Conservation (phyloP, 2,329 filamentous ascomycete species). For the Elsinoe arachidis region DNA sequence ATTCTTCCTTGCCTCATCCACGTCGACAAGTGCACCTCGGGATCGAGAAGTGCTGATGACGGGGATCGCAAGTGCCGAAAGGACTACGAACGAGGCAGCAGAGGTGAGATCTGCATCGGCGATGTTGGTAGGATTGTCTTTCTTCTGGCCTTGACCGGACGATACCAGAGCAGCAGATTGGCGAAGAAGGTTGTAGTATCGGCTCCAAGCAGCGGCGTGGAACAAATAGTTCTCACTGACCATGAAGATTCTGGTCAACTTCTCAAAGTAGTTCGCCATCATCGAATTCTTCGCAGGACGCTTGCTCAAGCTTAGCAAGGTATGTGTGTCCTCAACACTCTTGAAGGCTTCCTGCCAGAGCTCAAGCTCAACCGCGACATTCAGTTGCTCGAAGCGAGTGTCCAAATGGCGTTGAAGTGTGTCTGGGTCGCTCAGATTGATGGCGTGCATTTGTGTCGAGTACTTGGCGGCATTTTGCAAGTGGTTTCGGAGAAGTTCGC, state of each 20-base stretch:
- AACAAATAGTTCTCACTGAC: constrained; percentile 99
- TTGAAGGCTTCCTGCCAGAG: constrained; percentile 99
- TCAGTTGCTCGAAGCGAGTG: constrained; percentile 96
- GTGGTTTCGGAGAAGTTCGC: constrained; percentile 96
- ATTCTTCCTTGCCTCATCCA: constrained; percentile 95
- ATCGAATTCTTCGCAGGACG: constrained; percentile 96
- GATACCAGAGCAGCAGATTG: constrained; percentile 78
- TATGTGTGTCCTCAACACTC: constrained; percentile 98
- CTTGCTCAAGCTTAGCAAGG: constrained; percentile 93
- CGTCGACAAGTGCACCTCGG: constrained; percentile 88
- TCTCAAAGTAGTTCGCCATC: constrained; percentile 99
- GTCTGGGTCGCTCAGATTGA: constrained; percentile 96
- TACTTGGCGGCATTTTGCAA: constrained; percentile 99
- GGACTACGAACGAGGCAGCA: constrained; percentile 87
- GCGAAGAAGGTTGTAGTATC: constrained; percentile 93
- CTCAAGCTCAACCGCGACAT: constrained; percentile 95
- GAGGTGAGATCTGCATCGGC: constrained; percentile 86
- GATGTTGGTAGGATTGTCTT: constrained; percentile 77
- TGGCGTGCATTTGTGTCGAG: constrained; percentile 97
- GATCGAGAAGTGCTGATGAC: constrained; percentile 98
- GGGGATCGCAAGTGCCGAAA: constrained; percentile 93
- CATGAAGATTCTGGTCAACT: constrained; percentile 95
- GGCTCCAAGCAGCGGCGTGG: constrained; percentile 94
- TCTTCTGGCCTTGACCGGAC: constrained; percentile 79
- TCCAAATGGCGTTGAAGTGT: constrained; percentile 95